Evolutionary conservation across 2,329 filamentous ascomycete genomes (phyloP).

Genomic region (Aspergillus phoenicis): DNA sequence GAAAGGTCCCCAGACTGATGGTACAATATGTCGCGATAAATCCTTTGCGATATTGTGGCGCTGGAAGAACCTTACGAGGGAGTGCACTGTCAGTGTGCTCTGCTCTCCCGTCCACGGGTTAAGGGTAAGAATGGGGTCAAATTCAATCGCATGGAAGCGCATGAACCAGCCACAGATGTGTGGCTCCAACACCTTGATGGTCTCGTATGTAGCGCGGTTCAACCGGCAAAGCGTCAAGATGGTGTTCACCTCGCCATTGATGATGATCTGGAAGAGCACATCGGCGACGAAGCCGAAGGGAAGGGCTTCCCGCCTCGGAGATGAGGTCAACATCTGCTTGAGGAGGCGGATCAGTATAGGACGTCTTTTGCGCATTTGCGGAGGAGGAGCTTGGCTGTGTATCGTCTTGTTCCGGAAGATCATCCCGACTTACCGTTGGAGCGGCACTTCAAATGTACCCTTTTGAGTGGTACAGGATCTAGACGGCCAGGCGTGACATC

Average conservation of each 20-base stretch:
- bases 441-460: neutral
- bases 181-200: slow-evolving; percentile 29
- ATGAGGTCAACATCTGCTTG: slow-evolving; percentile 15
- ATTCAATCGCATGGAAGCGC: slow-evolving; percentile 57
- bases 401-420: slow-evolving; percentile 9
- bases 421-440: slow-evolving; percentile 11
- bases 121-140: slow-evolving; percentile 57
- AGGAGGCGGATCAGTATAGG: slow-evolving; percentile 14
- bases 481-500: slow-evolving; percentile 12
- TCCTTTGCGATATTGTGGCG: slow-evolving; percentile 26
- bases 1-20: slow-evolving; percentile 33
- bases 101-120: slow-evolving; percentile 28
- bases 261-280: slow-evolving; percentile 35
- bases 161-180: slow-evolving; percentile 33
- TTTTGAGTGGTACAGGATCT: neutral
- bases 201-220: slow-evolving; percentile 31
- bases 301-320: slow-evolving; percentile 12
- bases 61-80: slow-evolving; percentile 25
- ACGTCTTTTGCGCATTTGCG: slow-evolving; percentile 9
- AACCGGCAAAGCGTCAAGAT: slow-evolving; percentile 28
- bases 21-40: slow-evolving; percentile 28
- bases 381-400: slow-evolving; percentile 3
- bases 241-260: slow-evolving; percentile 26
- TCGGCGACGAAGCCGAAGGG: slow-evolving; percentile 31
- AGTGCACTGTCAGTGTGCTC: slow-evolving; percentile 25